Conservation (phyloP, 495 filamentous ascomycete genomes). For the Aspergillus ostianus region DNA sequence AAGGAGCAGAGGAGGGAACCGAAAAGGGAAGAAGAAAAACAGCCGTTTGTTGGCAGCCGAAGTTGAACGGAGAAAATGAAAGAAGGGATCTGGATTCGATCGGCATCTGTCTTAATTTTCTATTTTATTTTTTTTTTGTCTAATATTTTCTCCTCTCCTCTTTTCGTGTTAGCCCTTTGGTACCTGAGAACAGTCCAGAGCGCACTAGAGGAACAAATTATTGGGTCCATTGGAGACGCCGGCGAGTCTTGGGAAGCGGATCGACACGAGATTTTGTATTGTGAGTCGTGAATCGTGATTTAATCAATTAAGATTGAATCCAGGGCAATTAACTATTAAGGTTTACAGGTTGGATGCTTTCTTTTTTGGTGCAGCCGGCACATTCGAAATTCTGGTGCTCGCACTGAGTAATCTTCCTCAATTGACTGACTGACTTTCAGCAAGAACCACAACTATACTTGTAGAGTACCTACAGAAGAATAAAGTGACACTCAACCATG, state of each 20-base stretch:
- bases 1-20: constrained; percentile 9
- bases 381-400: too few relatives aligned
- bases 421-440: background rate
- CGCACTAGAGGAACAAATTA: constrained; percentile 11
- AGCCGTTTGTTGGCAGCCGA: constrained; percentile 15
- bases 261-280: constrained; percentile 14
- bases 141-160: background rate
- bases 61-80: constrained; percentile 17
- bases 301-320: background rate
- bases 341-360: background rate
- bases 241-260: constrained; percentile 11
- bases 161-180: constrained; percentile 4
- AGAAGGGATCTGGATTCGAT: constrained; percentile 34
- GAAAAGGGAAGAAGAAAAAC: constrained; percentile 7
- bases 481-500: constrained; percentile 25
- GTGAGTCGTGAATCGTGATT: too few relatives aligned
- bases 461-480: too few relatives aligned
- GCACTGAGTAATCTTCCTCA: background rate
- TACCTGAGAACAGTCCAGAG: constrained; percentile 14
- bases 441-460: too few relatives aligned
- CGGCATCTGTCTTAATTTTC: constrained; percentile 15
- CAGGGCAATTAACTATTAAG: background rate
- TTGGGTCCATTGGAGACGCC: constrained; percentile 13
- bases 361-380: too few relatives aligned
- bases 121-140: constrained; percentile 3